Evolutionary conservation across 2,329 filamentous ascomycete species (phyloP).

Genomic region (Claviceps sorghi): DNA sequence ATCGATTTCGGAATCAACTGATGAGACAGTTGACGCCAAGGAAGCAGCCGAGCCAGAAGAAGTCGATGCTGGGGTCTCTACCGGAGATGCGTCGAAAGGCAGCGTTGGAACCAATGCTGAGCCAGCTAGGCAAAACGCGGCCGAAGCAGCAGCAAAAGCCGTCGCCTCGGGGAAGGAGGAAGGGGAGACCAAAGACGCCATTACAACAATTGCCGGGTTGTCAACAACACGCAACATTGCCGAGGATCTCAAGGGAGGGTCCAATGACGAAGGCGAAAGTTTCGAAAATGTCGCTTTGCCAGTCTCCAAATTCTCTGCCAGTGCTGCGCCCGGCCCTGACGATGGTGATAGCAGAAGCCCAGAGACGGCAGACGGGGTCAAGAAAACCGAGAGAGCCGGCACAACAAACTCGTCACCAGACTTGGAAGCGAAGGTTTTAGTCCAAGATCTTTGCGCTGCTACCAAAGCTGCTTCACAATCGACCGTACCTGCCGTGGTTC

Average conservation of each 20-base stretch:
- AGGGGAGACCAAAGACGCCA: background rate
- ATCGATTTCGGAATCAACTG: slow-evolving; percentile 47
- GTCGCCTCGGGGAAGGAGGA: too few relatives aligned
- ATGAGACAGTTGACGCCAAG: slow-evolving; percentile 38
- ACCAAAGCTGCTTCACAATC: slow-evolving; percentile 9
- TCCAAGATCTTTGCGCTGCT: slow-evolving; percentile 14
- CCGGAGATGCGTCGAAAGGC: background rate
- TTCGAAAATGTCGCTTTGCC: slow-evolving; percentile 6
- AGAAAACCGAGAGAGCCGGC: slow-evolving; percentile 2
- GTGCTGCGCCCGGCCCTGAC: slow-evolving; percentile 8
- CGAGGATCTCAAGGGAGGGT: background rate
- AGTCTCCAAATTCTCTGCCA: slow-evolving; percentile 9
- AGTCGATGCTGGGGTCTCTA: background rate
- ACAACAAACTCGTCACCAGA: slow-evolving; percentile 6
- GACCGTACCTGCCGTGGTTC: background rate
- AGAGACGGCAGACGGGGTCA: background rate
- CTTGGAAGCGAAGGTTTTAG: slow-evolving; percentile 14
- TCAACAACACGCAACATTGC: background rate
- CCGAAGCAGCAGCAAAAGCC: background rate
- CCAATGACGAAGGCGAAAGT: slow-evolving; percentile 6
- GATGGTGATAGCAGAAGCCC: background rate
- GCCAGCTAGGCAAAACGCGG: background rate
- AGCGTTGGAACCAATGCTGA: background rate
- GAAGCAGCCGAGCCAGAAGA: slow-evolving; percentile 10
- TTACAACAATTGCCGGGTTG: background rate